Evolutionary conservation across 1,284 basidiomycete genomes (phyloP), one percentile per base, ranked within the genome.

Genomic region (Naganishia cerealis): DNA sequence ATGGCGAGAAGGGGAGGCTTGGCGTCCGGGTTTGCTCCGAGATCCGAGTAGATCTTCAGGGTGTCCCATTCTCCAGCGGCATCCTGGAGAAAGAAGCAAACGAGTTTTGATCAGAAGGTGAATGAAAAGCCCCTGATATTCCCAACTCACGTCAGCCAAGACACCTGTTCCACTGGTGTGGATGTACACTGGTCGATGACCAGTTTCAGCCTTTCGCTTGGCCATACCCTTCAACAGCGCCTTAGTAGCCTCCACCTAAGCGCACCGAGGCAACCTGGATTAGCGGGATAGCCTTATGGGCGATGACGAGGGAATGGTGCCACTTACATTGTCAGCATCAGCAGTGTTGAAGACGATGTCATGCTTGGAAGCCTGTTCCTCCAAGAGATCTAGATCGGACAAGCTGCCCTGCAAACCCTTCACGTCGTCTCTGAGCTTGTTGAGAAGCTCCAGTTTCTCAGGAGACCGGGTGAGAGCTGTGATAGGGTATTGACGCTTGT

Each of bases 121-220:
- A 53, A 15, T 36, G 56, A n/a, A 68, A 65, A 33, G 59, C 65
- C 16, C 72, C 69, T 21, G 58, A 68, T 18, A 58, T 59, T 40
- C 18, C 15, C 3, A 50, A 67, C 69, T 58, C 52, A 70, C 74
- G 68, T 80, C 77, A 12, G 74, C 71, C 26, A 81, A 67, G 18
- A 77, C 73, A 56, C 79, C 80, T 9, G 79, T 81, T 13, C 80
- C 80, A 62, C 75, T 77, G 13, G 81, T 82, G 66, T 82, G 80
- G 39, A 82, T 78, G 53, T 79, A 75, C 16, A 81, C 70, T 10
- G 76, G 74, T 38, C 72, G 67, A 46, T 74, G 72, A 24, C 76
- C 75, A n/a, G 72, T 76, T 56, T 74, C 73, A 36, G 75, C 73
- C 61, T 76, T 76, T 29, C 77, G 75, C 66, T 66, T 68, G 61